Base-by-base conservation (phyloP, 805 yeast genomes). In the Kuraishia hungarica region DNA sequence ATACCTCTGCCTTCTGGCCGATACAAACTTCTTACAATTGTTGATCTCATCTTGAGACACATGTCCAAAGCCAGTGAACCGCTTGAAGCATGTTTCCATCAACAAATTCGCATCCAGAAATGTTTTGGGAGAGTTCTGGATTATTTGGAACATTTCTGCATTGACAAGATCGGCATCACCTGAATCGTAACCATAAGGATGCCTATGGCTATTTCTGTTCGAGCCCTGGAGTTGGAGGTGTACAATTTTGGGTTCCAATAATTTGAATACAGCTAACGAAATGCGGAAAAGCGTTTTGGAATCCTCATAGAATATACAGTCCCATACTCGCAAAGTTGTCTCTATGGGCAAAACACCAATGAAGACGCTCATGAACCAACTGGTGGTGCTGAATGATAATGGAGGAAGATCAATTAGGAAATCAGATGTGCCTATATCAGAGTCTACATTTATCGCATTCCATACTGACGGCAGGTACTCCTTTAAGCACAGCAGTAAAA, bases 311-410 rank as follows among this genome's bases (percentile, higher is more conserved):
- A 96, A 92, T 52, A 93, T 71, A 58, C 96, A 89, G 69, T 94
- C 99, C 98, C 99, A 93, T 0, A 94, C 85, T 55, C 98, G 73
- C 50, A 94, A 72, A 8, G 90, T 86, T 0, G 96, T 81, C 64
- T 94, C 98, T 22, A 90, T 82, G 0, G 99, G 99, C 24, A 94
- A 70, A 0, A 86, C 83, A 0, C 96, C 97, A 39, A 94, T 90
- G 70, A 88, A 94, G n/a, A 89, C 81, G 62, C 97, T 88, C 98
- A 94, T 93, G 66, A 94, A 94, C 99, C 99, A 94, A 54, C 96
- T 84, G 0, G 97, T 93, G 0, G 98, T 94, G 61, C 96, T 94
- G 51, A 94, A 76, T 1, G 97, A 88, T 2, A 94, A 80, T 1
- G 97, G 96, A 1, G 99, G 98, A 50, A 92, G 71, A 60, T 87